phyloP scores from a whole-genome alignment of 768 basidiomycete genomes.

The Suillus subluteus region DNA sequence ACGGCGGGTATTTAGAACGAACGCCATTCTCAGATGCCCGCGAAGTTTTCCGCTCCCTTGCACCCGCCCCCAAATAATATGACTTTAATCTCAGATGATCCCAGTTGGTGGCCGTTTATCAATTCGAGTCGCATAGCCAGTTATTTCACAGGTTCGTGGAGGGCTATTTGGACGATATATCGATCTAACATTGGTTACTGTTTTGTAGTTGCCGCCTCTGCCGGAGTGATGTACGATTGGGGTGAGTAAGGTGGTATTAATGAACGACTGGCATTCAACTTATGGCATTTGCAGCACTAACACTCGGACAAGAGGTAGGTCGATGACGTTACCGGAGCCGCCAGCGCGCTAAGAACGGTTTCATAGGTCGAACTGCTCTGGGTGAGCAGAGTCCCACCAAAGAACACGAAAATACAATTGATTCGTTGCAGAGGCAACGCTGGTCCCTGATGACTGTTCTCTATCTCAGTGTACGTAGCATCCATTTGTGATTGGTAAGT shows the following conservation, averaged over 20 bases:
- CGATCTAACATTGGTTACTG: neutral
- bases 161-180: neutral
- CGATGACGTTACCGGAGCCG: neutral
- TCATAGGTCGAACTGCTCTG: neutral
- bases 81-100: neutral
- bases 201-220: neutral
- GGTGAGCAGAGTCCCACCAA: neutral
- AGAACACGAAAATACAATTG: neutral
- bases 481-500: neutral
- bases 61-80: neutral
- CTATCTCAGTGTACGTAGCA: neutral
- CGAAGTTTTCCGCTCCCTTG: neutral
- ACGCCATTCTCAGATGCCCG: neutral
- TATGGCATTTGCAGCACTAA: neutral
- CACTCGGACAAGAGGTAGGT: neutral
- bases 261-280: neutral
- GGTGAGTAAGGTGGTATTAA: neutral
- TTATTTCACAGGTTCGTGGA: neutral
- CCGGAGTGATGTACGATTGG: neutral
- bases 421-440: neutral
- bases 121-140: constrained; percentile 6
- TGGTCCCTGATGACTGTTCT: neutral
- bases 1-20: neutral
- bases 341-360: neutral
- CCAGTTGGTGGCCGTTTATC: neutral